Evolutionary conservation across 2,329 filamentous ascomycete genomes (phyloP), one percentile per base, ranked within the genome.

Genomic region (Aspergillus tanneri): DNA sequence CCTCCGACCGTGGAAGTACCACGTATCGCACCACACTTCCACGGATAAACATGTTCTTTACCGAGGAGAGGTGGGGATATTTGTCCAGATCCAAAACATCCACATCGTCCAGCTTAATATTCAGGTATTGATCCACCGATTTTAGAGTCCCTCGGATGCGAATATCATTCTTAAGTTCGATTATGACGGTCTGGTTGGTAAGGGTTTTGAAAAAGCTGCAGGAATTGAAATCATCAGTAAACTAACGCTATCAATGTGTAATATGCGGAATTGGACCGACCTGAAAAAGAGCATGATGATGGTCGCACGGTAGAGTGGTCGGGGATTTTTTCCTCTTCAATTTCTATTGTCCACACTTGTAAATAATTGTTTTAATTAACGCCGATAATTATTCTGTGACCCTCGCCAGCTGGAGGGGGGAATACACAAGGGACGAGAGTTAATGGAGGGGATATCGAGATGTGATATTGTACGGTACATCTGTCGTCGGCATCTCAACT

Each of bases 81-180:
- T 91, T 90, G 66, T 93, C 76, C 74, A 97, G 90, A 59, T 99
- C 91, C 21, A 96, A 81, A 24, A 97, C 92, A 55, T 85, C 81
- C 53, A 97, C 95, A 66, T 96, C 90, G 66, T 99, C 93, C 42
- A 99, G 83, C 78, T 97, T 97, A 76, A 99, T 96, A 76, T 99
- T 99, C 66, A 99, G 83, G 74, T 95, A 99, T 77, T 97, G 93
- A 70, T 99, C 93, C 59, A 99, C 92, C 66, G 88, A 95, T 79
- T 97, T 99, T 59, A 99, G 80, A 27, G 86, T 95, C 58, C 93
- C 93, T 63, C 89, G 88, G 70, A 99, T 95, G 68, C 91, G 90
- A 62, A 99, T 95, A 75, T 99, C 93, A 72, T 99, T 99, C 77
- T 99, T 99, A 71, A 99, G 88, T 78, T 99, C 93, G 68, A 99